These are phyloP conservation scores for Oropetium thomaeum DNA, from an alignment of 176 grass and related monocot species.

Conservation along the genomic window DNA sequence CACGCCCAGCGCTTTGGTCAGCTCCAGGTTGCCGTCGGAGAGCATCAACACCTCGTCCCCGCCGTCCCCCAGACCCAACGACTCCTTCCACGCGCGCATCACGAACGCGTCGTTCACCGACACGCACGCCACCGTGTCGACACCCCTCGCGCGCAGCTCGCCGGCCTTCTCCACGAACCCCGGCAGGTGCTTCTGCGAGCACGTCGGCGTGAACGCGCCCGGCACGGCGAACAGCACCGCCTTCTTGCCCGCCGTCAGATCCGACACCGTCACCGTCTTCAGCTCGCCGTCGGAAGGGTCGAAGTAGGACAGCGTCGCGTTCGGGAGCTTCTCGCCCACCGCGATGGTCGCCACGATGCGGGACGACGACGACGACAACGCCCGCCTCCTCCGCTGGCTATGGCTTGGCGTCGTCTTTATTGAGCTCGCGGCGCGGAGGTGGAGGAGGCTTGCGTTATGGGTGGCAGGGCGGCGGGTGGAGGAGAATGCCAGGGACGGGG, in stretches of 20 bases:
- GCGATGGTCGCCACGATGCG: slow-evolving; percentile 43
- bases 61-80: slow-evolving; percentile 66
- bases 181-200: slow-evolving; percentile 81
- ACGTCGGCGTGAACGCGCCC: slow-evolving; percentile 83
- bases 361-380: slow-evolving; percentile 1
- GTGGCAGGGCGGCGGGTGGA: slow-evolving; percentile 5
- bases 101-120: slow-evolving; percentile 95
- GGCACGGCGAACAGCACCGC: slow-evolving; percentile 74
- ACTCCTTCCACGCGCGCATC: slow-evolving; percentile 90
- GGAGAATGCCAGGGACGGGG: slow-evolving; percentile 27
- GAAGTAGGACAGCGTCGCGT: slow-evolving; percentile 87
- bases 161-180: slow-evolving; percentile 71
- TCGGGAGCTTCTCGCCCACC: slow-evolving; percentile 71
- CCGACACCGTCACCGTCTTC: slow-evolving; percentile 62
- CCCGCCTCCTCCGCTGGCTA: too few species aligned
- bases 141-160: slow-evolving; percentile 72
- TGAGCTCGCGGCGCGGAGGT: neutral
- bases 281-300: slow-evolving; percentile 64
- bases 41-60: slow-evolving; percentile 71
- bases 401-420: too few species aligned
- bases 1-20: slow-evolving; percentile 76
- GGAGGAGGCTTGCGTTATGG: too few species aligned
- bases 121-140: slow-evolving; percentile 74
- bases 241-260: slow-evolving; percentile 83
- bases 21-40: slow-evolving; percentile 73